Base-by-base conservation (phyloP, 176 grass and related monocot species). In the Dactylis glomerata region DNA sequence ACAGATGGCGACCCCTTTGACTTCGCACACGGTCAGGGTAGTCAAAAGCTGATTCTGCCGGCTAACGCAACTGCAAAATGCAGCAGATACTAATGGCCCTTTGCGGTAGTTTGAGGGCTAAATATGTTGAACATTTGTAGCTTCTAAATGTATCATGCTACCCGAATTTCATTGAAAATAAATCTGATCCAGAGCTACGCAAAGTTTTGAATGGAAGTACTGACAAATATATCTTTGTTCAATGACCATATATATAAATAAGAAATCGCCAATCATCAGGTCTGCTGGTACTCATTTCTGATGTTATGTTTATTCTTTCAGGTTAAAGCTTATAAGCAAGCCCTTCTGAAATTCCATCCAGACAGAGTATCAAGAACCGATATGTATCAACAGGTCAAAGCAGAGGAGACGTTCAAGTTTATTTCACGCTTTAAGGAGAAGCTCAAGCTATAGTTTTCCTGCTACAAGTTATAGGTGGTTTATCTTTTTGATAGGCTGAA, bases 361-460 rank as follows among this genome's bases (percentile, higher is more conserved):
- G 97, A 99, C 66, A 89, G 92, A 67, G 88, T 95, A 38, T 87
- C 90, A 49, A 91, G 84, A 46, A 89, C 49, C 1, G 93, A 99
- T 92, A 93, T 94, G 36, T 91, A 80, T 52, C 78, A 89, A 66
- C 97, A 96, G 79, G 93, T 94, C 27, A 90, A 86, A 91, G 97
- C 97, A 78, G 97, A 99, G 80, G 97, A 99, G 87, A 96, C 81
- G 52, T 99, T 96, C 41, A 99, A 99, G 90, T 92, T 99, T 63
- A 99, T 99, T 82, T 94, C 90, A 3, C 91, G 88, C 49, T 55
- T 94, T n/a, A 99, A 99, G 82, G 93, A 99, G 73, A 91, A 92
- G 79, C 86, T 99, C 4, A 51, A 30, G 72, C 17, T 75, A 22
- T 75, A 37, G 19, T 24, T 47, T 47, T 16, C 27, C 33, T 79